Evolutionary conservation across 495 filamentous ascomycete genomes (phyloP), one percentile per base, ranked within the genome.

Genomic region (Xylaria palmicola): DNA sequence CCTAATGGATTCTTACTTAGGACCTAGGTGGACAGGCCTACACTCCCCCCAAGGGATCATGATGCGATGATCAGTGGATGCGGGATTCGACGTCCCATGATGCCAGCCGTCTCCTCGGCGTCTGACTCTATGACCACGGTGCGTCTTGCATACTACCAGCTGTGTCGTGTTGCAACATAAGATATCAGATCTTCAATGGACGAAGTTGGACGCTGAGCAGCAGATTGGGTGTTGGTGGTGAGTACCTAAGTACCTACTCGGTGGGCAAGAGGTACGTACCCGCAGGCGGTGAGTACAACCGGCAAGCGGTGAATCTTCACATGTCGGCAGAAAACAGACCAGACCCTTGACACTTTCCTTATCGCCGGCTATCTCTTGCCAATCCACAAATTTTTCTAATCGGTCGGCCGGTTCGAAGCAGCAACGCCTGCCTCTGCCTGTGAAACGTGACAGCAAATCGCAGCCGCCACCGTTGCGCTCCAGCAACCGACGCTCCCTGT

Each of bases 351-450:
- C 24, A 39, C 30, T 58, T n/a, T 58, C 43, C 43, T 58, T 58
- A 58, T 58, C 55, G 55, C 7, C 19, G 17, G 36, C 22, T 60
- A 59, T 50, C 49, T 54, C 36, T 12, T 27, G 32, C 41, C 27
- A 63, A 62, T 37, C 67, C 65, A 62, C 62, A 48, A 67, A 65
- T 55, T 57, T 60, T 70, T 69, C 62, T 65, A 9, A 22, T 5
- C 58, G 49, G 45, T 52, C 30, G 51, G 60, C 39, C 37, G 4
- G 36, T 13, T 7, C 15, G 22, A 40, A 41, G 32, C 20, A 29
- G 27, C 22, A 48, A 47, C 40, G 13, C 8, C n/a, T n/a, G n/a
- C n/a, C n/a, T n/a, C n/a, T 41, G 39, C 24, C 32, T 26, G 53
- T 51, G 29, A n/a, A 27, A 34, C 8, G 36, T 36, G 30, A 55